Base-by-base conservation (phyloP, 345 rosid genomes). In the Abelmoschus esculentus region DNA sequence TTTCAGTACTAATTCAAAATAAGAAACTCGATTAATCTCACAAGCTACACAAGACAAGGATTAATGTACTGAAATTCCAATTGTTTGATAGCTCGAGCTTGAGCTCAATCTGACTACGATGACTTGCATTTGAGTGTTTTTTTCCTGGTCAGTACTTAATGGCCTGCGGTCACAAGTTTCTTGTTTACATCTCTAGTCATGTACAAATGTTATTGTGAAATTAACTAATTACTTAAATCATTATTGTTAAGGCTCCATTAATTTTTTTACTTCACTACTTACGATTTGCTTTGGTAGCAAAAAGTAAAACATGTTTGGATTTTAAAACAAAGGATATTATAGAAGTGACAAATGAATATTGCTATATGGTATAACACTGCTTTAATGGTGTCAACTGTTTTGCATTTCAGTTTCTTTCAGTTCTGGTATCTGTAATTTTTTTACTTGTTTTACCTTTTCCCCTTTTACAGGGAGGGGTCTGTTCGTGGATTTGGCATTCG, bases 401-500 rank as follows among this genome's bases (percentile, higher is more conserved):
- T 26, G 19, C 34, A 14, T 57, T 18, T 32, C 4, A 6, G 3
- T 4, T 36, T 55, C 18, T 55, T 29, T 17, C 6, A 9, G 8
- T 18, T 18, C 6, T 4, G 2, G 2, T 31, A n/a, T 58, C 18
- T 29, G 17, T 15, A 1, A 8, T 15, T 12, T 29, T n/a, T 17
- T 29, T n/a, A 40, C 59, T 40, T 57, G 40, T 49, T 71, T 50
- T 73, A 5, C 22, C 32, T 19, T 54, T 54, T 17, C 32, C 2
- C 22, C 28, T 55, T 58, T 38, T 77, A 70, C 53, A 93, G 98
- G 80, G 97, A 93, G 75, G 97, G 96, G 58, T 91, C 98, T 40
- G 56, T 76, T 29, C 83, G 85, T 54, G 96, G 97, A 31, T 88
- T 80, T 72, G 97, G 97, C 40, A 66, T 93, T 18, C 88, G 96